Base-by-base conservation (phyloP, 164 flowering plant species). In the Protea cynaroides region DNA sequence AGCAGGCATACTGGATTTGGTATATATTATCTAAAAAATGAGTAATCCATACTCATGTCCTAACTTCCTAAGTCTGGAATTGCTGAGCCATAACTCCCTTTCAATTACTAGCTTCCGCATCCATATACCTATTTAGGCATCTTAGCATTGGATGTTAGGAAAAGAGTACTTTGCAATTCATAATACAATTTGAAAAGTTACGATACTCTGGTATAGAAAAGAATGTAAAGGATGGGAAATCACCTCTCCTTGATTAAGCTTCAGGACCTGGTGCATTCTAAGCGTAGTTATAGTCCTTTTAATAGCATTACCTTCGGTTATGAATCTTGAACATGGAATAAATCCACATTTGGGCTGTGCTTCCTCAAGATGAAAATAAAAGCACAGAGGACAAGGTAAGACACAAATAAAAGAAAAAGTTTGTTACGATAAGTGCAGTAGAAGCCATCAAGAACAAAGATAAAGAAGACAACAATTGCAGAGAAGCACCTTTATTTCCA, bases 321-420 rank as follows among this genome's bases (percentile, higher is more conserved):
- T 85, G 73, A 83, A 86, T 65, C 69, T 86, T 67, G 96, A 92
- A 68, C 49, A 58, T 59, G 99, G 92, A 63, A 94, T 90, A 86
- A 89, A 92, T 68, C 99, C 99, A 76, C 96, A 86, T 79, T 94
- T 94, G 49, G 99, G 97, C 97, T 94, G 85, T 68, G 69, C 69
- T 43, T 52, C 49, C 29, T 46, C 34, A 29, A 29, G 34, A 55
- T 52, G 69, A 29, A 29, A 14, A 38, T 56, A 38, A 44, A 51
- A 56, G 5, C n/a, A 13, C 66, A 50, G 55, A 63, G 51, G 64
- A 21, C 43, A 58, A 65, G 15, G 2, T 29, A 29, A 29, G 34
- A 5, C 34, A 29, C 34, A 29, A 29, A 12, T 22, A 47, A 43
- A 22, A 37, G 67, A 40, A 23, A 7, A 51, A 58, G 53, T 11